Base-by-base conservation (phyloP, 1,284 basidiomycete species). In the Ustilago lituana region DNA sequence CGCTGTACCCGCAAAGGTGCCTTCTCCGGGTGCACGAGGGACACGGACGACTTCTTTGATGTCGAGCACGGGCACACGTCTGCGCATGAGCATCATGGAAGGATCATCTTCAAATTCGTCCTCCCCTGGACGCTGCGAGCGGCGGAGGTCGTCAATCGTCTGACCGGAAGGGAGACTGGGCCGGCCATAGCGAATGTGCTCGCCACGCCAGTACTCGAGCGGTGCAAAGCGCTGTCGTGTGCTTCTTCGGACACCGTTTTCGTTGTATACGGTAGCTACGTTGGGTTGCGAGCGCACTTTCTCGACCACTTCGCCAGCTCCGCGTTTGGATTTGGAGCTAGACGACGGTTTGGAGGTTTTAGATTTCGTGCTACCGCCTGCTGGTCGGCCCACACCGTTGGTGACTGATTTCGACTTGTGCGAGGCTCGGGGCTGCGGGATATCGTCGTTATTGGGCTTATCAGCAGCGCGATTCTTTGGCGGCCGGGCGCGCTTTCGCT, bases 121-220 rank as follows among this genome's bases (percentile, higher is more conserved):
- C 35, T 61, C 69, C 24, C 61, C 76, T 3, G 56, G 58, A 44
- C 66, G 37, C 51, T 60, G 29, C 33, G 41, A 49, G 36, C 52
- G 41, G 12, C 54, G 58, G 29, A 65, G 41, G 19, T 65, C 68
- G 1, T 55, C 68, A 1, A 40, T n/a, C 0, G 48, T 64, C 5
- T 45, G 32, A 12, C 60, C 70, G 31, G n/a, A 43, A 14, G 58
- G 66, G n/a, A 65, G 54, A 36, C 74, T 63, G 5, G 80, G 73
- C 3, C 78, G 66, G 9, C 84, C 51, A 74, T 93, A 97, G 7
- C 94, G 88, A 23, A 93, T 87, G 63, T 89, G 90, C 82, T 98
- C 95, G 68, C 89, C 88, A n/a, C 92, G 88, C 96, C 96, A 98
- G 84, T 87, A 96, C 36, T 93, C 90, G 24, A 98, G 85, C 2